Base-by-base conservation (phyloP, 2,329 filamentous ascomycete genomes). In the Calonectria honghensis region DNA sequence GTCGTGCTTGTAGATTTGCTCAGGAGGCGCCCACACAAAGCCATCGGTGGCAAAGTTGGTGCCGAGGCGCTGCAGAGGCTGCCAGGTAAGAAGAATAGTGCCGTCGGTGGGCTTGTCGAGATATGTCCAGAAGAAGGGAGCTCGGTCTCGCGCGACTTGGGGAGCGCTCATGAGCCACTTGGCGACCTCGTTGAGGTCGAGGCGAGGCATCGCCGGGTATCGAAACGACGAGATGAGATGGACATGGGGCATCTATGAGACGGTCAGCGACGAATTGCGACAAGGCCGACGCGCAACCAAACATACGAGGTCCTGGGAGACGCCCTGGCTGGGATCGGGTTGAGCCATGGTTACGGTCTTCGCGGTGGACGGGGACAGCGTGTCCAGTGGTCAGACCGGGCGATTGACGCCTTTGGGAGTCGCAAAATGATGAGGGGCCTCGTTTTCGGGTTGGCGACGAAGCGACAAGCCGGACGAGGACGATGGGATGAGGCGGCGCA, bases 41-140 rank as follows among this genome's bases (percentile, higher is more conserved):
- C 97, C 97, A 87, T 99, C 96, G 45, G 94, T 98, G 11, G 96
- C 93, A 83, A 96, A 98, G 80, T 93, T 93, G 2, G 91, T 92
- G 5, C 91, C 92, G 70, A 94, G 85, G 73, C 93, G 91, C 80
- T 93, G 90, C 68, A 94, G 88, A 2, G 96, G 94, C 84, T 98
- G 96, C 96, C 96, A 98, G 68, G 94, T 94, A 76, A 98, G 89
- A 83, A 97, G 91, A 57, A 98, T 91, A 11, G 93, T 94, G 71
- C 96, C 96, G 85, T 98, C 95, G 68, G 90, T 90, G 14, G 96
- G 96, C 68, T 92, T 91, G 80, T 97, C 93, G 72, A 98, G 91
- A 84, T 96, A 98, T 59, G 94, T 96, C 96, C 96, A 99, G 86
- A 94, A 95, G 90, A 99, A 96, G 3, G 96, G 92, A 64, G 96